These are phyloP conservation scores for Colletotrichum sansevieriae DNA, from an alignment of 2,329 filamentous ascomycete genomes.

Conservation along the genomic window DNA sequence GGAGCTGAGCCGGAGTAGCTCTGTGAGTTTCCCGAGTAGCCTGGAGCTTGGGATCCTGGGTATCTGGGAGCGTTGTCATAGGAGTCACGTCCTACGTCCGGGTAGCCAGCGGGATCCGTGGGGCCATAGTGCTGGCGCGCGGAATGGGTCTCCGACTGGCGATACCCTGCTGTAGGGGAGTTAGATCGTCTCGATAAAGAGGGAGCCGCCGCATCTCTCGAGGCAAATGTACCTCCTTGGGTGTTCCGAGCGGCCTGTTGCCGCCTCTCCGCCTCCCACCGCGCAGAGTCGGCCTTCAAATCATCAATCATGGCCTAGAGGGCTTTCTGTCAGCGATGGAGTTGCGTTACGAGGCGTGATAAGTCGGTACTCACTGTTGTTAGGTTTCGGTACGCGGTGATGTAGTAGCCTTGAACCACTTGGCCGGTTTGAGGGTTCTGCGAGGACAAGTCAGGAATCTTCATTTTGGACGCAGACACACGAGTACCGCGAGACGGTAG, in stretches of 20 bases:
- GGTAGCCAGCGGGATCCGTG: constrained; percentile 47
- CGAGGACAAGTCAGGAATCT: constrained; percentile 23
- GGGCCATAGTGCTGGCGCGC: constrained; percentile 63
- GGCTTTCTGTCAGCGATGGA: constrained; percentile 11
- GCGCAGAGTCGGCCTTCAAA: constrained; percentile 71
- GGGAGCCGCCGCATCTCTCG: constrained; percentile 62
- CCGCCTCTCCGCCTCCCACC: constrained; percentile 72
- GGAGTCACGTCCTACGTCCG: constrained; percentile 53
- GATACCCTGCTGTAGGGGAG: constrained; percentile 69
- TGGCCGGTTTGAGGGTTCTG: constrained; percentile 70
- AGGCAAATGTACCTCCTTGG: constrained; percentile 70
- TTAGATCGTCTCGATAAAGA: constrained; percentile 68
- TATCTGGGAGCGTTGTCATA: constrained; percentile 62
- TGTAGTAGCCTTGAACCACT: constrained; percentile 79
- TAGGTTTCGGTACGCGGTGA: constrained; percentile 83
- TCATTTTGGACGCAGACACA: background rate
- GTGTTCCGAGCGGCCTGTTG: constrained; percentile 66
- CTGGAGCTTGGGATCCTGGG: constrained; percentile 63
- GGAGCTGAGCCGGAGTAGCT: constrained; percentile 31
- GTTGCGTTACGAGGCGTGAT: background rate
- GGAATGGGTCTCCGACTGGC: constrained; percentile 64
- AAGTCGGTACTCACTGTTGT: constrained; percentile 72
- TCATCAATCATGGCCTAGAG: constrained; percentile 74
- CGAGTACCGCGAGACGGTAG: background rate
- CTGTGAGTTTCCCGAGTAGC: constrained; percentile 61